phyloP scores from a whole-genome alignment of 371 early-diverging fungal species.

The Mucor lusitanicus region DNA sequence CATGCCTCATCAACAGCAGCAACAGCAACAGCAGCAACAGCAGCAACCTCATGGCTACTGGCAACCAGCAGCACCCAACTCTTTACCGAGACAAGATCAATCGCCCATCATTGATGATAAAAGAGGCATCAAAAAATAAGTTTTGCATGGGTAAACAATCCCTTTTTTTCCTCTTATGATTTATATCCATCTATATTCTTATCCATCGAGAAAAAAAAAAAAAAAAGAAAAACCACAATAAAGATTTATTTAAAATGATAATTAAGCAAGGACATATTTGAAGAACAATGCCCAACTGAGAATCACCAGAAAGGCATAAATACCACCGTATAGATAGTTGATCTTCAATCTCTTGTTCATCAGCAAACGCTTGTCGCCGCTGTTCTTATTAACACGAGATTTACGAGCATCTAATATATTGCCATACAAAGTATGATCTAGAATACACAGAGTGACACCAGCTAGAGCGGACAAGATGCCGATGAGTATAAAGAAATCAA shows the following conservation, averaged over 20 bases:
- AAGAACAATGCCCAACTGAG: slow-evolving; percentile 58
- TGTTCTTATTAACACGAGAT: not conserved
- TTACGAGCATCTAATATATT: slow-evolving; percentile 39
- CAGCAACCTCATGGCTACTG: slow-evolving; percentile 33
- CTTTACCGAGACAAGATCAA: slow-evolving; percentile 27
- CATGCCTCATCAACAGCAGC: slow-evolving; percentile 30
- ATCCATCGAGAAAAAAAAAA: not conserved
- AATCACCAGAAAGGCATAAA: slow-evolving; percentile 36
- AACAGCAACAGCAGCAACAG: slow-evolving; percentile 22
- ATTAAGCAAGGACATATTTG: slow-evolving; percentile 19
- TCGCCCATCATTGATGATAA: slow-evolving; percentile 28
- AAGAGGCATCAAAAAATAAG: slow-evolving; percentile 15
- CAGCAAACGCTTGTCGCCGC: slow-evolving; percentile 11
- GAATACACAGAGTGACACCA: slow-evolving; percentile 43
- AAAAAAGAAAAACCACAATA: not conserved
- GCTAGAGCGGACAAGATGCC: slow-evolving; percentile 41
- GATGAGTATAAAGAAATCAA: slow-evolving; percentile 57
- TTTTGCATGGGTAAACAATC: not conserved
- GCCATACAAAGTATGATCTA: slow-evolving; percentile 45
- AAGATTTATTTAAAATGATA: not conserved
- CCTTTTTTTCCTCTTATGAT: slow-evolving; percentile 1
- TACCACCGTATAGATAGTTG: slow-evolving; percentile 54
- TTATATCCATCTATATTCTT: not conserved
- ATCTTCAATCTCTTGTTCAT: slow-evolving; percentile 22
- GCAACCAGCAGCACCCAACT: slow-evolving; percentile 12